Conservation (phyloP, 306 rosid genomes). For the Vicia sativa region DNA sequence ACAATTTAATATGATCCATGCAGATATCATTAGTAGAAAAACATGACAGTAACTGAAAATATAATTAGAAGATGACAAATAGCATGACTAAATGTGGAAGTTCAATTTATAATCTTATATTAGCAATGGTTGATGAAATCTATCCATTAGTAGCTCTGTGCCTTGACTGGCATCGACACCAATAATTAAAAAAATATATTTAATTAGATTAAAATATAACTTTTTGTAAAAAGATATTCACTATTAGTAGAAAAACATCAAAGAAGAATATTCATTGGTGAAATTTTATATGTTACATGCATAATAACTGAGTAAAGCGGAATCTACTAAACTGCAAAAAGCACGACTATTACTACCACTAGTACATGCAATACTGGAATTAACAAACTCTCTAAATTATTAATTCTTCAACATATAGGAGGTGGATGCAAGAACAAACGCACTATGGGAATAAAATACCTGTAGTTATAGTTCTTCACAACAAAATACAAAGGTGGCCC, state of each 20-base stretch:
- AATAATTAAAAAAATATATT: not conserved
- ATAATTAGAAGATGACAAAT: constrained; percentile 13
- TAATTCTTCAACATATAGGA: constrained; percentile 29
- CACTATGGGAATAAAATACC: constrained; percentile 51
- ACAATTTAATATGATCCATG: constrained; percentile 27
- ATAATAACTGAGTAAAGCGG: not conserved
- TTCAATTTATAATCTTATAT: not conserved
- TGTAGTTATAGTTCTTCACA: constrained; percentile 92
- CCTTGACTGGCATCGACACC: constrained; percentile 11
- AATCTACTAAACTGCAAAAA: constrained; percentile 19
- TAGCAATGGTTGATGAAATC: not conserved
- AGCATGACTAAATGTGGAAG: constrained; percentile 9
- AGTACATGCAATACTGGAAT: constrained; percentile 17
- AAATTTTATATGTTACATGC: constrained; percentile 1
- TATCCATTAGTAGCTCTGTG: not conserved
- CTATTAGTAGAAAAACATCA: constrained; percentile 9
- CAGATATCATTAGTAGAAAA: not conserved
- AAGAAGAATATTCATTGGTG: constrained; percentile 10
- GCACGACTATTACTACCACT: constrained; percentile 27
- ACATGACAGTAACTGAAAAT: constrained; percentile 1
- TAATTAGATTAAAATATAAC: not conserved
- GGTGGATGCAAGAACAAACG: not conserved
- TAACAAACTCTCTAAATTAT: not conserved
- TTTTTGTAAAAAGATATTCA: constrained; percentile 6
- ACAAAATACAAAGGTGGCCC: constrained; percentile 97